Evolutionary conservation across 2,329 filamentous ascomycete species (phyloP), one percentile per base, ranked within the genome.

Genomic region (Stemphylium lycopersici): DNA sequence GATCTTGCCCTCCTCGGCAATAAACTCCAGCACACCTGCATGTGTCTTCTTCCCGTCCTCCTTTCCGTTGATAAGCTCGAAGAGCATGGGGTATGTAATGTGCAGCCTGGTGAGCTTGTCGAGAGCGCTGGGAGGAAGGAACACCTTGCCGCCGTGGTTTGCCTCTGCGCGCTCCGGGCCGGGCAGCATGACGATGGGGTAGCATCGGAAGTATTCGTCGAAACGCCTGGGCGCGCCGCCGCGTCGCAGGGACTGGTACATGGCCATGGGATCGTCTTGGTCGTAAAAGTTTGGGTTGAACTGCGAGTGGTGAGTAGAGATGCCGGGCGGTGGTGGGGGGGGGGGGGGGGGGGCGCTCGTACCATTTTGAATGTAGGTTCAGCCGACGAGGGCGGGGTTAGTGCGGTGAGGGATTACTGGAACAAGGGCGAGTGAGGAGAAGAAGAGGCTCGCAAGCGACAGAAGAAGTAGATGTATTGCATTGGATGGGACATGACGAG

Each of bases 181-280:
- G 11, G 93, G 91, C 59, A 96, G 87, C 93, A 99, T 98, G 67
- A 89, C 87, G 68, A 97, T 85, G 38, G 95, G 95, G 72, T 98
- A 99, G 81, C 93, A 97, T 69, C 95, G 89, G 79, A 97, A 98
- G 80, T 96, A 98, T 77, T 99, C 95, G 77, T 99, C 93, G 80
- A 99, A 99, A 56, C 93, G 90, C 67, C 91, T 90, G 65, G 78
- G 81, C 68, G 74, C 73, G 26, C 78, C 76, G 45, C 76, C 79
- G 59, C 79, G 80, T 32, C 79, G 79, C 55, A 84, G 72, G 76
- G 85, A 81, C 55, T 80, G 79, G 57, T 84, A 81, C 69, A 84
- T 80, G 53, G 80, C 74, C 75, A 82, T 80, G 40, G 77, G 77
- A 51, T 81, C 83, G 65, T 84, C 80, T 52, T 81, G 75, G 59